phyloP scores from a whole-genome alignment of 306 rosid genomes.

The Betula pendula region DNA sequence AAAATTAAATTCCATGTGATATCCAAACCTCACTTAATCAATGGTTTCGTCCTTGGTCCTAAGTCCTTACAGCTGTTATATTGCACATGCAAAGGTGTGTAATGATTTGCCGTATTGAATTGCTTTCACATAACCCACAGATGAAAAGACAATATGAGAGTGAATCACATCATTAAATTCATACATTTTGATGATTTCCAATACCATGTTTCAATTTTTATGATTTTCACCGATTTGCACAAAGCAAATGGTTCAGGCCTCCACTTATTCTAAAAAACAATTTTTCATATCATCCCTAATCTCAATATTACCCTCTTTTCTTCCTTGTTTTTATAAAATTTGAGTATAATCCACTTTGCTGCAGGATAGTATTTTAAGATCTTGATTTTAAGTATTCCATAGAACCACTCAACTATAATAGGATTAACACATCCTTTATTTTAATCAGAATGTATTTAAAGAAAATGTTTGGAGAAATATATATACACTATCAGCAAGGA shows the following conservation, averaged over 20 bases:
- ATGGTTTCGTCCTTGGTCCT: background rate
- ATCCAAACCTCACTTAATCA: background rate
- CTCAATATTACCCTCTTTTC: no score
- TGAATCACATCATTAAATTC: background rate
- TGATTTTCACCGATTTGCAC: slow-evolving; percentile 5
- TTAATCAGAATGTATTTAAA: no score
- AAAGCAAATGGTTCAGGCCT: background rate
- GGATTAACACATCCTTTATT: no score
- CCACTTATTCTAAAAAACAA: background rate
- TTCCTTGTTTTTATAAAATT: no score
- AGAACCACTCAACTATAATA: no score
- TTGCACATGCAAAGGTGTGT: no score
- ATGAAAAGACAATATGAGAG: no score
- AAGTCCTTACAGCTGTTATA: background rate
- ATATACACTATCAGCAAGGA: no score
- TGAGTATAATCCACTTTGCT: background rate
- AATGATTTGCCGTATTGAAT: no score
- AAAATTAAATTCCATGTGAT: background rate
- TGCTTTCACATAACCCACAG: no score
- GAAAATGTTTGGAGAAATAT: no score
- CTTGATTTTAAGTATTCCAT: background rate
- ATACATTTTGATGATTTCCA: background rate
- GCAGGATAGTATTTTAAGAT: background rate
- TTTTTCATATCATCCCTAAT: no score
- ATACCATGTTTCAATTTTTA: background rate